Conservation (phyloP, 176 grass and related monocot genomes). For the Poa pratensis region DNA sequence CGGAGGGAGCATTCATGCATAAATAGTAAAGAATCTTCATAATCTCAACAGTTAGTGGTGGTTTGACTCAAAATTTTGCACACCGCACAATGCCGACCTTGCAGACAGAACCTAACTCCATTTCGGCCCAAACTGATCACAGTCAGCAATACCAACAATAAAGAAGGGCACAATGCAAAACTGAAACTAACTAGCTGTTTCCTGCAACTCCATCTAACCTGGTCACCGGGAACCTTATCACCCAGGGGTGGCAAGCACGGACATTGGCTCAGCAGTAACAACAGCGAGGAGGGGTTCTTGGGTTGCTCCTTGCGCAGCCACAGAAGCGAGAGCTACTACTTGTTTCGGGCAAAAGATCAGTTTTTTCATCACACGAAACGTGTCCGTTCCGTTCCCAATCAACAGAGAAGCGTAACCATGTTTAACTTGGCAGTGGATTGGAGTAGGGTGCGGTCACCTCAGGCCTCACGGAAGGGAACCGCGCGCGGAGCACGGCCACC, state of each 20-base stretch:
- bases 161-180: not conserved
- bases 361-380: not conserved
- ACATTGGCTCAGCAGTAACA: not conserved
- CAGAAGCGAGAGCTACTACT: not conserved
- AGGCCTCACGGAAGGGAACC: conserved; percentile 38
- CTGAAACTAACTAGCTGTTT: not conserved
- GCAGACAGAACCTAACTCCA: not conserved
- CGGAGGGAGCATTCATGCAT: not conserved
- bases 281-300: not conserved
- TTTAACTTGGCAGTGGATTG: not conserved
- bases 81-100: not conserved
- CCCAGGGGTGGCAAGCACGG: not conserved
- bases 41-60: not conserved
- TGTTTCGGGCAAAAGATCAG: not conserved
- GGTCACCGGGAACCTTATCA: not conserved
- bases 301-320: not conserved
- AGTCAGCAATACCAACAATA: not conserved
- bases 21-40: not conserved
- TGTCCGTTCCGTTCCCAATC: not conserved
- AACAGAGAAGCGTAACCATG: not conserved
- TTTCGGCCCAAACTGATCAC: not conserved
- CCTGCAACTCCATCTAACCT: conserved; percentile 5
- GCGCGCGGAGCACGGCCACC: conserved; percentile 27
- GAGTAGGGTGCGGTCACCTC: conserved; percentile 32
- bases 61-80: not conserved